Conservation (phyloP, 768 basidiomycete genomes). For the Agrocybe chaxingu region DNA sequence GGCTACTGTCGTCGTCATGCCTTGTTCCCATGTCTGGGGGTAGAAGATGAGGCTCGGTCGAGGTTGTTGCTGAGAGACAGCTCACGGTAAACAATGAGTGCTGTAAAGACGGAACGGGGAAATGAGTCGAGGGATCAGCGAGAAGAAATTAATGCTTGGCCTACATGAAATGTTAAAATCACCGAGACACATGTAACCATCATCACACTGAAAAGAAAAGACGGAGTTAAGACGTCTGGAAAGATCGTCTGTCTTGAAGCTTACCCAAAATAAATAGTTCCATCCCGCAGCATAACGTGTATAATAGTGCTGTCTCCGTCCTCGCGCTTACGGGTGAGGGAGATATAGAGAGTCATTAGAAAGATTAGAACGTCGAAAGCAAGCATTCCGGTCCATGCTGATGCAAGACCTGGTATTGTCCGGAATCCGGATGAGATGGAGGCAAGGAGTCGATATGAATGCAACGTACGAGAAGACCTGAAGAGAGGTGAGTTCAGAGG, state of each 20-base stretch:
- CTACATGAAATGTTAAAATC: slow-evolving; percentile 14
- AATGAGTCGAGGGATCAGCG: not conserved
- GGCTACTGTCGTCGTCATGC: slow-evolving; percentile 22
- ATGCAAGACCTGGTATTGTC: slow-evolving; percentile 24
- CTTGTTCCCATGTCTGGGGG: slow-evolving; percentile 18
- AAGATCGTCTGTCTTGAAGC: not conserved
- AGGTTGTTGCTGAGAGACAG: not conserved
- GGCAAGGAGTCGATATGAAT: not conserved
- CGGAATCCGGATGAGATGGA: not conserved
- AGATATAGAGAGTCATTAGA: slow-evolving; percentile 35
- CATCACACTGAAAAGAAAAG: slow-evolving; percentile 13
- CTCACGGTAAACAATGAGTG: slow-evolving; percentile 4
- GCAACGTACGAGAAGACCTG: slow-evolving; percentile 4
- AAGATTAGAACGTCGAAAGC: slow-evolving; percentile 40
- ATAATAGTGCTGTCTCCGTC: slow-evolving; percentile 21
- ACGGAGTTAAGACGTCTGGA: not conserved
- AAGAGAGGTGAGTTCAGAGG: not conserved
- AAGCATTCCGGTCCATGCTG: slow-evolving; percentile 38
- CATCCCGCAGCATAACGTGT: slow-evolving; percentile 38
- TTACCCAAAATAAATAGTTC: slow-evolving; percentile 41
- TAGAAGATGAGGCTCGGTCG: not conserved
- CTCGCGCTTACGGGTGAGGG: slow-evolving; percentile 20
- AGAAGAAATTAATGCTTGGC: not conserved
- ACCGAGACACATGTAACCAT: slow-evolving; percentile 11
- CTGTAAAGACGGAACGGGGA: not conserved